Percentiles rank a stretch among this genome's conserved stretches.
These are phyloP conservation scores for Epichloe gansuensis DNA, from an alignment of 2,329 filamentous ascomycete genomes.

Conservation along the genomic window DNA sequence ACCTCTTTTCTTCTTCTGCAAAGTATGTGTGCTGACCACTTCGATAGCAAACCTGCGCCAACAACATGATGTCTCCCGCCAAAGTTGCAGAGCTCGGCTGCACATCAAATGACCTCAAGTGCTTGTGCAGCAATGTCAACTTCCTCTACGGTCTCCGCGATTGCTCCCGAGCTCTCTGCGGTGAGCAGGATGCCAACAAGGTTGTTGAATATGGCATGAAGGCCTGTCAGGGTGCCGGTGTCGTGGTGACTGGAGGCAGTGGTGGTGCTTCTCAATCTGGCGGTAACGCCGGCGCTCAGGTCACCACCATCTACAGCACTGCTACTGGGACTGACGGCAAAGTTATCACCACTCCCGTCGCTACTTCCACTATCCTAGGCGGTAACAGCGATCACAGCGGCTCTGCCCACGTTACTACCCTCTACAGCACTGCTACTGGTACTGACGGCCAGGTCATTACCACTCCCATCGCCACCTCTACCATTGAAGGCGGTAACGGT, in stretches of 20 bases:
- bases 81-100: slow-evolving; percentile 35
- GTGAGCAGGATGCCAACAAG: slow-evolving; percentile 19
- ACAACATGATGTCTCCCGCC: slow-evolving; percentile 33
- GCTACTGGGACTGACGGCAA: slow-evolving; percentile 20
- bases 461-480: slow-evolving; percentile 24
- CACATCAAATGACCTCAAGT: slow-evolving; percentile 24
- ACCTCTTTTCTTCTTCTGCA: too few species aligned
- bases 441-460: slow-evolving; percentile 22
- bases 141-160: slow-evolving; percentile 39
- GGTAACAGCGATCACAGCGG: slow-evolving; percentile 7
- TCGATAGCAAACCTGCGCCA: slow-evolving; percentile 34
- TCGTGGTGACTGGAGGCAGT: slow-evolving; percentile 16
- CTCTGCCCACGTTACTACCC: slow-evolving; percentile 18
- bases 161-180: slow-evolving; percentile 34
- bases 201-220: slow-evolving; percentile 26
- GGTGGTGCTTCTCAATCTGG: slow-evolving; percentile 1
- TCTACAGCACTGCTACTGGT: slow-evolving; percentile 22
- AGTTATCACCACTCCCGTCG: slow-evolving; percentile 22
- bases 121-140: slow-evolving; percentile 34
- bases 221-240: slow-evolving; percentile 26
- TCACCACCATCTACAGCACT: slow-evolving; percentile 25
- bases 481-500: slow-evolving; percentile 13
- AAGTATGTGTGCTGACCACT: slow-evolving; percentile 4
- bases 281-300: background rate
- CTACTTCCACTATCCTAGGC: slow-evolving; percentile 21